These are phyloP conservation scores for Pulveroboletus sp. DNA, from an alignment of 768 basidiomycete species.

Conservation along the genomic window DNA sequence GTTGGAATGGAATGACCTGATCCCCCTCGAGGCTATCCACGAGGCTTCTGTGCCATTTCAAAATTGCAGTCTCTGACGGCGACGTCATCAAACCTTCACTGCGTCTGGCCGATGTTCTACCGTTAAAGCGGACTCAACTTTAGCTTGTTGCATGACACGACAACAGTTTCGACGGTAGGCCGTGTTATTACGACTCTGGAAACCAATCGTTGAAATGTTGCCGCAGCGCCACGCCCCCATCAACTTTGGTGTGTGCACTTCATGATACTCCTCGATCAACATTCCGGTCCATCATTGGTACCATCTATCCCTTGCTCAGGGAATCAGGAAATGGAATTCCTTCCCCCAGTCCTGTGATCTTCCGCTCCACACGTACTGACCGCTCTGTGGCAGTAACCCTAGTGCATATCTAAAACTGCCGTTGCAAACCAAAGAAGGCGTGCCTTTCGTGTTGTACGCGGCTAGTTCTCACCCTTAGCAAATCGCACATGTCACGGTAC, in stretches of 20 bases:
- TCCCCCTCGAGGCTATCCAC: constrained; percentile 11
- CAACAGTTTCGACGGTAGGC: background rate
- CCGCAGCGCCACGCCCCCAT: background rate
- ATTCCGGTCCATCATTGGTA: background rate
- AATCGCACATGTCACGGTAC: background rate
- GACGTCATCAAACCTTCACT: background rate
- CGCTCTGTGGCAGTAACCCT: background rate
- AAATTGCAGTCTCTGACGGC: too few species aligned
- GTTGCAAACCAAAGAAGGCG: background rate
- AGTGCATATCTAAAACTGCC: background rate
- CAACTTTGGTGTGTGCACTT: background rate
- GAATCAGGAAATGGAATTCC: constrained; percentile 12
- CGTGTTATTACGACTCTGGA: background rate
- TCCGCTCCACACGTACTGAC: background rate
- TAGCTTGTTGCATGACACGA: background rate
- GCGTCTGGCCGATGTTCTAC: background rate
- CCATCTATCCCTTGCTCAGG: too few species aligned
- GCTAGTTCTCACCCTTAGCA: background rate
- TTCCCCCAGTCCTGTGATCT: background rate
- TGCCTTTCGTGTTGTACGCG: background rate
- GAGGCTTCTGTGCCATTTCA: constrained; percentile 6
- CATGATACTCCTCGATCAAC: constrained; percentile 9
- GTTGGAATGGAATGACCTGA: constrained; percentile 3
- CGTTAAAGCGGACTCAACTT: background rate
- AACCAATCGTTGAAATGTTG: background rate